phyloP scores from a whole-genome alignment of 257 asterid species.

The Gentiana macrophylla region DNA sequence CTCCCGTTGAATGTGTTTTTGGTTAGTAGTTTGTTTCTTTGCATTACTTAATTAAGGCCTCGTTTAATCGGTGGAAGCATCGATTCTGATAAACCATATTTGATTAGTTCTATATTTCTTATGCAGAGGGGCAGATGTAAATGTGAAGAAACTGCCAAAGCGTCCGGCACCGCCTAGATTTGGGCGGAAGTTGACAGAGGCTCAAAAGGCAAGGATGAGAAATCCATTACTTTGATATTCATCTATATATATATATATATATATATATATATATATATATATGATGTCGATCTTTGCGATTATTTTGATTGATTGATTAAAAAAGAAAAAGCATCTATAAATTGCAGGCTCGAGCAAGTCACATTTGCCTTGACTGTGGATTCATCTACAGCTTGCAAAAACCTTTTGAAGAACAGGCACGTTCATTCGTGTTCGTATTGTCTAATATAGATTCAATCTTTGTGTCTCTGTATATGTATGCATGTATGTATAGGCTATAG shows the following conservation, averaged over 20 bases:
- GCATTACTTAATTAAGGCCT: no score
- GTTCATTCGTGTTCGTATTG: no score
- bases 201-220: conserved; percentile 62
- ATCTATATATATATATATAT: conserved; percentile 58
- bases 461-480: no score
- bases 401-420: conserved; percentile 86
- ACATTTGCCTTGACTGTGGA: conserved; percentile 97
- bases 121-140: conserved; percentile 75
- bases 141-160: conserved; percentile 73
- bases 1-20: no score
- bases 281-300: not conserved
- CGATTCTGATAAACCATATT: no score
- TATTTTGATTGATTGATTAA: not conserved
- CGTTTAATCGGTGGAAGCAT: no score
- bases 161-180: conserved; percentile 97
- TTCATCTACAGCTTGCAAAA: conserved; percentile 72
- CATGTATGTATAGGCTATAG: no score
- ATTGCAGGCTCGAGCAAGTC: conserved; percentile 80
- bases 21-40: no score
- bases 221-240: not conserved
- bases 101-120: conserved; percentile 2
- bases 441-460: no score
- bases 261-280: conserved; percentile 41
- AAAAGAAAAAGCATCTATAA: no score
- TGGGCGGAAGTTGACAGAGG: conserved; percentile 74